Conservation (phyloP, 257 asterid genomes). For the Henckelia pumila region DNA sequence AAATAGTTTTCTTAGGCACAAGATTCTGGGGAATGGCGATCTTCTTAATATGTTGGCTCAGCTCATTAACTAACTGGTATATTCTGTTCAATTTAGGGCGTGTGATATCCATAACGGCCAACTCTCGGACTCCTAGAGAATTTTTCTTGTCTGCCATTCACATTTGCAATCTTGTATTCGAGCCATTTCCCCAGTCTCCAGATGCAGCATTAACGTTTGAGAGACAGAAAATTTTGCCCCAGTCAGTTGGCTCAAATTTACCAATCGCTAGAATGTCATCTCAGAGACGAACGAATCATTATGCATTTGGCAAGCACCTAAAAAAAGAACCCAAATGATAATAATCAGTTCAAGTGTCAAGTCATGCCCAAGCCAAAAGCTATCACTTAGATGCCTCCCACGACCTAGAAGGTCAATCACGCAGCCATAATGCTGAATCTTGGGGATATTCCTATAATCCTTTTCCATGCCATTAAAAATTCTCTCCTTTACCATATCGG, state of each 20-base stretch:
- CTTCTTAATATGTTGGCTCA: conserved; percentile 54
- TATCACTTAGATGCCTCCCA: conserved; percentile 42
- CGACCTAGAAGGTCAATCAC: conserved; percentile 72
- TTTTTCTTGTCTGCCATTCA: conserved; percentile 37
- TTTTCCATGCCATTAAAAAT: conserved; percentile 58
- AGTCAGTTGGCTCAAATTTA: conserved; percentile 38
- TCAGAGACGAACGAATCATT: conserved; percentile 42
- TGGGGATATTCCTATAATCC: conserved; percentile 48
- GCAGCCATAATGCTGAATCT: conserved; percentile 76
- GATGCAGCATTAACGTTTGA: too few species aligned
- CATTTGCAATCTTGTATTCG: conserved; percentile 51
- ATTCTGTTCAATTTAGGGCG: conserved; percentile 58
- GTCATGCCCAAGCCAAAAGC: conserved; percentile 46
- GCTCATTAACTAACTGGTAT: conserved; percentile 46
- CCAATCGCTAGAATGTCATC: conserved; percentile 42
- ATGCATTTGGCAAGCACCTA: conserved; percentile 73
- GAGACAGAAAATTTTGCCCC: too few species aligned
- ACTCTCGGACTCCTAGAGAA: conserved; percentile 56
- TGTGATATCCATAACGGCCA: conserved; percentile 56
- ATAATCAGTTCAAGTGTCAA: conserved; percentile 77
- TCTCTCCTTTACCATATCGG: conserved; percentile 64
- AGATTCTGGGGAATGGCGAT: conserved; percentile 25
- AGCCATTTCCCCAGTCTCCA: conserved; percentile 27
- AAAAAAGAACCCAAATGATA: conserved; percentile 65
- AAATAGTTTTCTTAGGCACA: conserved; percentile 13